phyloP scores from a whole-genome alignment of 768 basidiomycete genomes.

The Pulveroboletus sp. region DNA sequence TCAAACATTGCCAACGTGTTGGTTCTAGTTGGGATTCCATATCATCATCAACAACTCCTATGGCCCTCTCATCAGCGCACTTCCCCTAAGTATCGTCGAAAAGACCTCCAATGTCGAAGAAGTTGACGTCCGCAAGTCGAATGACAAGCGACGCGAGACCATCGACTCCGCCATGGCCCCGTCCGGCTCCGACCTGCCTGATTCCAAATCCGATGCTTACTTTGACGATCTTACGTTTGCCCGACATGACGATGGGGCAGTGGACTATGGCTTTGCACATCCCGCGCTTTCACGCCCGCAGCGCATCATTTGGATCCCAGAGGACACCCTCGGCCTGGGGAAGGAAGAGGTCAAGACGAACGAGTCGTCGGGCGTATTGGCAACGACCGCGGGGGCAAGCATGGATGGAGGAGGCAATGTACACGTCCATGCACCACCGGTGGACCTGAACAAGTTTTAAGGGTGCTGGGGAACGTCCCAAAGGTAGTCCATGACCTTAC shows the following conservation, averaged over 20 bases:
- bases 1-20: background rate
- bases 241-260: constrained; percentile 22
- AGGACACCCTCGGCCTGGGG: constrained; percentile 53
- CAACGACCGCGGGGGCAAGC: constrained; percentile 44
- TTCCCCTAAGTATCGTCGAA: constrained; percentile 79
- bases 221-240: constrained; percentile 23
- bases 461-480: background rate
- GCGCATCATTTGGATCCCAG: constrained; percentile 80
- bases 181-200: constrained; percentile 9
- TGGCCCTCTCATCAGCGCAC: constrained; percentile 64
- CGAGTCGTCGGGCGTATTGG: constrained; percentile 47
- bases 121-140: constrained; percentile 3
- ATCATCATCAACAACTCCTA: constrained; percentile 74
- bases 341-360: constrained; percentile 59
- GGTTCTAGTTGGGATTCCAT: constrained; percentile 57
- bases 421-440: constrained; percentile 16
- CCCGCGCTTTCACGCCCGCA: constrained; percentile 76
- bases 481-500: background rate
- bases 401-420: constrained; percentile 65
- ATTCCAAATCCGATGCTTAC: constrained; percentile 2
- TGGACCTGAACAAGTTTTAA: constrained; percentile 31
- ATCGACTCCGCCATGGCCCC: constrained; percentile 3
- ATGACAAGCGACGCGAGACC: constrained; percentile 15
- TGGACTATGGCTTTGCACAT: constrained; percentile 76
- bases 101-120: constrained; percentile 43